Evolutionary conservation across 2,329 filamentous ascomycete species (phyloP), one percentile per base, ranked within the genome.

Genomic region (Domatiomyces globalis): DNA sequence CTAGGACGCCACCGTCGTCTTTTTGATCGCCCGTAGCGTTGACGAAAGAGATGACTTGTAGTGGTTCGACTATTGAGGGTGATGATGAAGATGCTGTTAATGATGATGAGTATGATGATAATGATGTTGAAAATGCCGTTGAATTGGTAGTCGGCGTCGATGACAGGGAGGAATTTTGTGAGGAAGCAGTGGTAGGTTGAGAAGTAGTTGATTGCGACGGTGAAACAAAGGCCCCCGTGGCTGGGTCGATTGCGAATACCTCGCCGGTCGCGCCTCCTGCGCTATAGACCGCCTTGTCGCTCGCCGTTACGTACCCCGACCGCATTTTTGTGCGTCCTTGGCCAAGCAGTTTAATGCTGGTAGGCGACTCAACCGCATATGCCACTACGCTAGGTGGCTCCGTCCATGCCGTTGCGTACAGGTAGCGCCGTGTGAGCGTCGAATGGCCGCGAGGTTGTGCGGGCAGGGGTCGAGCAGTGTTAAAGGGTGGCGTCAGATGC

Each of bases 191-290:
- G 12, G 53, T 43, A 33, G 45, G 8, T 22, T 2, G 7, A 10
- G 17, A 25, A 4, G 8, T 10, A n/a, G 22, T 42, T 17, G 46
- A 18, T 3, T 17, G 22, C 4, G 50, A 8, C 5, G 57, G 48
- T 4, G 48, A 8, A 5, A 49, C 44, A 22, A 60, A 53, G 22
- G 46, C 51, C 8, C 59, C 58, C 1, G 51, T 56, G 17, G 56
- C 48, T 17, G 43, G 53, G 46, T 61, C 56, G 17, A 61, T 46
- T 17, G 53, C 49, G 48, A 60, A 61, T 9, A 61, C 59, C 47
- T 61, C 59, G 15, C 59, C 59, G 6, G 57, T 60, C 1, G 58
- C 56, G 29, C 59, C 59, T 15, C 59, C 59, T 1, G 58, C 59
- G 2, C 58, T 60, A 43, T 60, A 61, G 2, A 59, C 49, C 10